Evolutionary conservation across 225 moss, liverwort and hornwort genomes (phyloP).

Genomic region (Thuidium tamariscinum): DNA sequence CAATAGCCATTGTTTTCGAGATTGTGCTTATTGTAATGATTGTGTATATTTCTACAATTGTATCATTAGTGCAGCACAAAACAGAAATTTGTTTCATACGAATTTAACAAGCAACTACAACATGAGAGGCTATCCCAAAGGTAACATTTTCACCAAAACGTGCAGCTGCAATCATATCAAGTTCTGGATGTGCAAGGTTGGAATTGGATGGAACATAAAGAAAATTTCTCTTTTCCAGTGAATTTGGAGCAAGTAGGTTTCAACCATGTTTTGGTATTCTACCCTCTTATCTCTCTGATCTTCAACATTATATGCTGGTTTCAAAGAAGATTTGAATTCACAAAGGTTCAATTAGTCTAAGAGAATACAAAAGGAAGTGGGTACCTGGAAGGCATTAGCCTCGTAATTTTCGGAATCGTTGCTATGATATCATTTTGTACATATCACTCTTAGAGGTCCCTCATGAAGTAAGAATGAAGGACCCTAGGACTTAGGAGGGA

Average conservation of each 20-base stretch:
- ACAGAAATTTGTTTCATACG: fast-evolving
- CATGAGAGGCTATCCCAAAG: background rate
- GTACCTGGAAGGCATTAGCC: background rate
- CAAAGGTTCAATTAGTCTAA: background rate
- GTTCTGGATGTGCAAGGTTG: background rate
- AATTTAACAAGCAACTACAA: background rate
- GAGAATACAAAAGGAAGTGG: background rate
- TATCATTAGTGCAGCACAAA: background rate
- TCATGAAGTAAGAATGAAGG: background rate
- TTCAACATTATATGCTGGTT: background rate
- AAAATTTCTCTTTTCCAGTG: background rate
- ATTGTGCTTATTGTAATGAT: background rate
- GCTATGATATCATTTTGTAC: background rate
- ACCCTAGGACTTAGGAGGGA: no score
- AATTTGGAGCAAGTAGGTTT: background rate
- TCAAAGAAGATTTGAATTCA: background rate
- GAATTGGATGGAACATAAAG: background rate
- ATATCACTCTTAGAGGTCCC: background rate
- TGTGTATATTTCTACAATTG: background rate
- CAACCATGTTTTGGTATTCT: background rate
- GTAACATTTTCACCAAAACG: background rate
- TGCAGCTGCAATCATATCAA: background rate
- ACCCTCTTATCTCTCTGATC: background rate
- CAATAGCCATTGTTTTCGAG: background rate
- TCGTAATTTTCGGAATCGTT: background rate